phyloP scores from a whole-genome alignment of 371 early-diverging fungal species.

The Zopfochytrium polystomum region DNA sequence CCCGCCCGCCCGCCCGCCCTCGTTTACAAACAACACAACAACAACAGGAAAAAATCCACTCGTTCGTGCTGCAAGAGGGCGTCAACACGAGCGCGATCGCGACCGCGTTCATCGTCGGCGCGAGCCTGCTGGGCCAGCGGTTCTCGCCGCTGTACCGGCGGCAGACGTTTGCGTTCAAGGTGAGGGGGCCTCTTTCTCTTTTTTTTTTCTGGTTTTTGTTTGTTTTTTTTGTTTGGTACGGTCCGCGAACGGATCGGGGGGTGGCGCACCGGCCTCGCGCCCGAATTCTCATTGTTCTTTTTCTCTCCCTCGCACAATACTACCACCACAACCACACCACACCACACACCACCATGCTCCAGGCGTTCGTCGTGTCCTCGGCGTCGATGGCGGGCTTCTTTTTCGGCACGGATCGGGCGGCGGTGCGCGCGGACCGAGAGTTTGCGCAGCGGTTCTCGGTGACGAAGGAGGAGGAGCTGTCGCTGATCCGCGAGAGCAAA shows the following conservation, averaged over 20 bases:
- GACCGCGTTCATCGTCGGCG: slow-evolving; percentile 8
- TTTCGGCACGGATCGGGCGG: slow-evolving; percentile 33
- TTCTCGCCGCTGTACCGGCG: slow-evolving; percentile 20
- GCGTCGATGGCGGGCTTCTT: slow-evolving; percentile 36
- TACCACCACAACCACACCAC: too few species aligned
- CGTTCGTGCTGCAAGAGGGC: slow-evolving; percentile 18
- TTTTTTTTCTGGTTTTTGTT: background rate
- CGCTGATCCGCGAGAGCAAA: background rate
- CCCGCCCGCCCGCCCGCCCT: too few species aligned
- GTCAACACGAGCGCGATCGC: slow-evolving; percentile 16
- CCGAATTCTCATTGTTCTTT: background rate
- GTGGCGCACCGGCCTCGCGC: background rate
- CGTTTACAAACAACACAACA: too few species aligned
- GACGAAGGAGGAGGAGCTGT: slow-evolving; percentile 10
- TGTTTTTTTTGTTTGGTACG: background rate
- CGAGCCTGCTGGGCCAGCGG: slow-evolving; percentile 9
- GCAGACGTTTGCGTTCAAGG: slow-evolving; percentile 29
- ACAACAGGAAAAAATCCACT: slow-evolving; percentile 15
- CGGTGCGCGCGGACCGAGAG: slow-evolving; percentile 33
- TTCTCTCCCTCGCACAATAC: too few species aligned
- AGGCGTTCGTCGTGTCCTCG: slow-evolving; percentile 31
- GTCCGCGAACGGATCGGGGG: background rate
- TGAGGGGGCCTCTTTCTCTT: background rate
- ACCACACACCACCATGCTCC: too few species aligned
- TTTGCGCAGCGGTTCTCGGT: slow-evolving; percentile 26